Base-by-base conservation (phyloP, 495 filamentous ascomycete species). In the Tuber calosporum region DNA sequence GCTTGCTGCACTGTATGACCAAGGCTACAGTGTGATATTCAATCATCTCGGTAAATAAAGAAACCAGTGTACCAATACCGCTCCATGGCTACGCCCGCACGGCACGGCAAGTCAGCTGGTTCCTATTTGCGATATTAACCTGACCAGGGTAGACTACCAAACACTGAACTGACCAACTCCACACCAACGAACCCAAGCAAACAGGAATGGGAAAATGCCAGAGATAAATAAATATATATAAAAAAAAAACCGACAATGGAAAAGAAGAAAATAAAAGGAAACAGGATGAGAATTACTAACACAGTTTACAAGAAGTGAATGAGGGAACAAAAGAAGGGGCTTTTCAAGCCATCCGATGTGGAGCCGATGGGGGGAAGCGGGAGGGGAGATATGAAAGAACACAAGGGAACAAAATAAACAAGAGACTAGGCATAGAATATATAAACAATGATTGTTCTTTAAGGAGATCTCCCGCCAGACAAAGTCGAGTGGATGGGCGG, bases 221-320 rank as follows among this genome's bases (percentile, higher is more conserved):
- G n/a, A 15, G 3, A 58, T 1, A 53, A 53, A n/a, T n/a, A n/a
- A n/a, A n/a, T n/a, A n/a, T n/a, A n/a, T n/a, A n/a, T n/a, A n/a
- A n/a, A n/a, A n/a, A n/a, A 22, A n/a, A 48, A 1, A 20, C 0
- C 15, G 42, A 8, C 8, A 30, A 30, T 30, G 1, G 20, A 58
- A 58, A 58, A 30, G 53, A 30, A 9, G 39, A 9, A 43, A 1
- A 43, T 11, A 15, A 43, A 43, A 15, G 53, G n/a, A 34, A 19
- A 62, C 6, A 62, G 26, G 4, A 62, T 34, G 26, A 34, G 53
- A 34, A 62, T 62, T 62, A 26, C 26, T 62, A 62, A 62, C 34
- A 62, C 53, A 62, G 26, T 62, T 62, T 62, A 62, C 53, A 62
- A 62, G 53, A 62, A 62, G 53, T 34, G 53, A 34, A 34, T 34